A percentile compares a stretch with the other conserved stretches of the same genome.
Evolutionary conservation across 345 rosid genomes (phyloP).

Genomic region (Hibiscus tridactylites): DNA sequence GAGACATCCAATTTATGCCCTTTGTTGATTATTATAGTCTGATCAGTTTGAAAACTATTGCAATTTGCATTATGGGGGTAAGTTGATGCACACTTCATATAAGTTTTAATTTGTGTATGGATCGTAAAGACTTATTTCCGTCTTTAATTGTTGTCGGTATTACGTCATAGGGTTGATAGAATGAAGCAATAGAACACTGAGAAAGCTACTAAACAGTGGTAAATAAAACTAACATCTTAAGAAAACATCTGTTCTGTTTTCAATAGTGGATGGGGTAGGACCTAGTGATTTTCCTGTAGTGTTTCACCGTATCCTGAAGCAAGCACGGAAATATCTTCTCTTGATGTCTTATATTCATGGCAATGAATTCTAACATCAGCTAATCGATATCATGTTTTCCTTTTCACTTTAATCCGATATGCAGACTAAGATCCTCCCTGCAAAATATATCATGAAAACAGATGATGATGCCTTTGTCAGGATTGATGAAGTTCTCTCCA

Average conservation of each 20-base stretch:
- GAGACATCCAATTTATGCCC: constrained; percentile 86
- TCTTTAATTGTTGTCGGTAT: background rate
- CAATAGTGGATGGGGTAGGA: background rate
- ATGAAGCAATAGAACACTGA: background rate
- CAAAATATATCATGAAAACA: constrained; percentile 85
- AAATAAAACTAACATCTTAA: too few relatives aligned
- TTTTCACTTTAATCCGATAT: background rate
- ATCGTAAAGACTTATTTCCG: background rate
- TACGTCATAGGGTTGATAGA: background rate
- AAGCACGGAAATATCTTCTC: background rate
- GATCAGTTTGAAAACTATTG: constrained; percentile 73
- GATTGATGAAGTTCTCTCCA: constrained; percentile 63
- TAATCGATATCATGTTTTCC: background rate
- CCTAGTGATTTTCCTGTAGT: background rate
- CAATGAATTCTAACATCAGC: background rate
- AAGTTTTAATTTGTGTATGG: background rate
- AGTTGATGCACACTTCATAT: background rate
- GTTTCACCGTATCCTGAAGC: background rate
- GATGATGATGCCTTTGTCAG: constrained; percentile 93
- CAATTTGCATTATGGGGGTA: constrained; percentile 87
- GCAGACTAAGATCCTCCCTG: constrained; percentile 76
- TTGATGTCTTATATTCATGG: background rate
- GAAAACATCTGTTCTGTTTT: background rate
- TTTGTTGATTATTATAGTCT: constrained; percentile 85
- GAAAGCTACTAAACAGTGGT: background rate